Evolutionary conservation across 441 rosid species (phyloP), one percentile per base, ranked within the genome.

Genomic region (Melastoma candidum): DNA sequence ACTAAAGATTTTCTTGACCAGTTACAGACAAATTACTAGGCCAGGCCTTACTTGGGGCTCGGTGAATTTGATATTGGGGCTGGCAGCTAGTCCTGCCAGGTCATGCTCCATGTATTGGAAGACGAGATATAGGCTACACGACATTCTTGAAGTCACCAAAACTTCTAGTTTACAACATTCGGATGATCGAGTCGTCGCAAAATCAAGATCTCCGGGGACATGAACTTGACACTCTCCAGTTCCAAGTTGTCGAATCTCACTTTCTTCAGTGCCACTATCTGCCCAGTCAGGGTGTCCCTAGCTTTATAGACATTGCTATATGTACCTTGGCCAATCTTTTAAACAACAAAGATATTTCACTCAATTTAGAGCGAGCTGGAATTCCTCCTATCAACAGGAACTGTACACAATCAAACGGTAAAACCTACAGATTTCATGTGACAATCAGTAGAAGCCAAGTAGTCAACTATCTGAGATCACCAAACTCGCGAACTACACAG

Each of bases 281-380:
- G 77, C 54, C 79, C 75, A 1, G 69, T 76, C 47, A 76, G 26
- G 39, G 68, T 67, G 67, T 81, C 87, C 65, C 82, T 75, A 51
- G 87, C 87, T 69, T 64, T 81, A 62, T 81, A 81, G 50, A 81
- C 87, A 65, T 77, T 76, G 61, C 87, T 81, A 56, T 81, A 81
- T 7, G 87, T 81, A 36, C 84, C 87, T 70, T 81, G 87, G 12
- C 84, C 87, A 74, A 81, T 81, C 87, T 81, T 54, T 57, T 57
- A 44, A 67, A 13, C 45, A 47, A 44, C 63, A 47, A 39, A 2
- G 27, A 39, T 27, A 53, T 53, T 53, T 39, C 8, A 53, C 8
- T 36, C 10, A 36, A 36, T 36, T 36, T 36, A 36, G 7, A 36
- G 10, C 10, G 43, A 36, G 10, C 43, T 36, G 2, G 43, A 36